These are phyloP conservation scores for Escovopsis sp. DNA, from an alignment of 2,329 filamentous ascomycete genomes.

Conservation along the genomic window DNA sequence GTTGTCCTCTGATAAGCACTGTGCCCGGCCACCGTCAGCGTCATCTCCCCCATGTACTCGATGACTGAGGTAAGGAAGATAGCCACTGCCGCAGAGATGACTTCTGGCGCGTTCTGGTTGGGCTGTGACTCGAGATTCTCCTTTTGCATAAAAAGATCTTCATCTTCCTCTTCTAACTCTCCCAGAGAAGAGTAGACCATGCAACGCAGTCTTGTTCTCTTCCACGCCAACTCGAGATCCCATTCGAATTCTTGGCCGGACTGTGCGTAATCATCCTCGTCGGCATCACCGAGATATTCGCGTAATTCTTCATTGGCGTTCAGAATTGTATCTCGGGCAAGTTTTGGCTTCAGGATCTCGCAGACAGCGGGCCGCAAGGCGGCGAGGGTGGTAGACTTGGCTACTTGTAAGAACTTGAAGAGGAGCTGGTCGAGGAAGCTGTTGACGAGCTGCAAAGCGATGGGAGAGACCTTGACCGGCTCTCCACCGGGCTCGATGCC, in stretches of 20 bases:
- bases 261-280: slow-evolving; percentile 55
- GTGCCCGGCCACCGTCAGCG: slow-evolving; percentile 73
- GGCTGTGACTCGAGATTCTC: slow-evolving; percentile 51
- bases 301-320: slow-evolving; percentile 76
- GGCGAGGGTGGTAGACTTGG: slow-evolving; percentile 62
- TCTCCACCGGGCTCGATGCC: slow-evolving; percentile 50
- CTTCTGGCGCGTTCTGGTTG: slow-evolving; percentile 45
- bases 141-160: slow-evolving; percentile 74
- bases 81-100: slow-evolving; percentile 78
- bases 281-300: slow-evolving; percentile 70
- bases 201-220: slow-evolving; percentile 77
- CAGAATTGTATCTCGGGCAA: slow-evolving; percentile 71
- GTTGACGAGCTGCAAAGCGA: slow-evolving; percentile 69
- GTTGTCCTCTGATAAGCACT: slow-evolving; percentile 60
- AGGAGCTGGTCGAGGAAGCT: slow-evolving; percentile 86
- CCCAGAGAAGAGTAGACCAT: slow-evolving; percentile 98
- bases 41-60: slow-evolving; percentile 86
- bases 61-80: slow-evolving; percentile 94
- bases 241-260: slow-evolving; percentile 48
- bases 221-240: slow-evolving; percentile 90
- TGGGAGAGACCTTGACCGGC: slow-evolving; percentile 56
- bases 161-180: slow-evolving; percentile 95
- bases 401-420: slow-evolving; percentile 72
- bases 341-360: slow-evolving; percentile 76
- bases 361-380: slow-evolving; percentile 67